Evolutionary conservation across 192 early-diverging fungal genomes (phyloP).

Genomic region (Backusella psychrophila): DNA sequence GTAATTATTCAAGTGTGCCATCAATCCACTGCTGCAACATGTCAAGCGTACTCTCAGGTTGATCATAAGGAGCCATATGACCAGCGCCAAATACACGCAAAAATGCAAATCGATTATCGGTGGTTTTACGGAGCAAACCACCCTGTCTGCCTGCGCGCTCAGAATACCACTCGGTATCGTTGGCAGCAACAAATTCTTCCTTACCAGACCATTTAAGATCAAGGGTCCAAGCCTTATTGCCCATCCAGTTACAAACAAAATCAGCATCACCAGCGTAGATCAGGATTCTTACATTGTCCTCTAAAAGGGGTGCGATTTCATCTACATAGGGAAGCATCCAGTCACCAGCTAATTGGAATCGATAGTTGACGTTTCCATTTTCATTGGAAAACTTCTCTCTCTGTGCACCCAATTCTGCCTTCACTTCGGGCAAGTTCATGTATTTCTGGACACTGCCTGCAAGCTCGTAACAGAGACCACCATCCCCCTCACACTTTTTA

Average conservation of each 20-base stretch:
- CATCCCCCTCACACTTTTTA: constrained; percentile 42
- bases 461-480: constrained; percentile 89
- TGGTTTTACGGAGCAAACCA: constrained; percentile 66
- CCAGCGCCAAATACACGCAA: constrained; percentile 85
- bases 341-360: constrained; percentile 85
- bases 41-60: constrained; percentile 76
- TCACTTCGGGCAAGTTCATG: constrained; percentile 81
- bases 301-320: constrained; percentile 71
- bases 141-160: constrained; percentile 43
- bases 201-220: constrained; percentile 84
- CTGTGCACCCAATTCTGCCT: constrained; percentile 73
- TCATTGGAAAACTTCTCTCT: constrained; percentile 73
- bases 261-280: constrained; percentile 76
- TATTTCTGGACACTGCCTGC: constrained; percentile 79
- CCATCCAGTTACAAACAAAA: constrained; percentile 43
- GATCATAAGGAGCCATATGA: constrained; percentile 92
- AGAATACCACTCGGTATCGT: constrained; percentile 70
- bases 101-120: constrained; percentile 72
- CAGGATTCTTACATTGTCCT: constrained; percentile 79
- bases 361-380: constrained; percentile 70
- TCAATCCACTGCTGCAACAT: constrained; percentile 86
- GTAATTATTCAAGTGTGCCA: background rate
- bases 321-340: constrained; percentile 81
- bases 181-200: constrained; percentile 61
- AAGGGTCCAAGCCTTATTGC: constrained; percentile 92